Evolutionary conservation across 495 filamentous ascomycete species (phyloP).

Genomic region (Penicillium fimorum): DNA sequence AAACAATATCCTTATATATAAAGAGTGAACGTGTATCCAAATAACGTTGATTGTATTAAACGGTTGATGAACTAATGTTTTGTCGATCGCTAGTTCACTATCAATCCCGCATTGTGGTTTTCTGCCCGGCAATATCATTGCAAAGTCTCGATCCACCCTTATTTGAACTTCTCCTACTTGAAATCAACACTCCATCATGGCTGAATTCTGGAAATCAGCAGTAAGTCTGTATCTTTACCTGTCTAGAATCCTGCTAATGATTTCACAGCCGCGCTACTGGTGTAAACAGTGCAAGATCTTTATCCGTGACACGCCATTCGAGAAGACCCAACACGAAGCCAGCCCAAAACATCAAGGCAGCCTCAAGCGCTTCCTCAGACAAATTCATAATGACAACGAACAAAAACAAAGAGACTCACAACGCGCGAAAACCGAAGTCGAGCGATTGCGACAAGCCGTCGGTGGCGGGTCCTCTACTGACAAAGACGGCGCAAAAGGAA

Average conservation of each 20-base stretch:
- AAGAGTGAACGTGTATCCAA: too few relatives aligned
- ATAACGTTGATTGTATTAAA: too few relatives aligned
- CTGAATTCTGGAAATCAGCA: conserved; percentile 99
- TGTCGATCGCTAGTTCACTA: too few relatives aligned
- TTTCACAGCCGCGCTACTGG: conserved; percentile 75
- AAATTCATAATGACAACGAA: conserved; percentile 80
- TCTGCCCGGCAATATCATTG: background rate
- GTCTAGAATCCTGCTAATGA: conserved; percentile 1
- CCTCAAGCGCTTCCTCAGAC: conserved; percentile 85
- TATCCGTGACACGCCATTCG: conserved; percentile 89
- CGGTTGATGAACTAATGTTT: too few relatives aligned
- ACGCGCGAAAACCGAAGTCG: conserved; percentile 80
- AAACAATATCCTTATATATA: too few relatives aligned
- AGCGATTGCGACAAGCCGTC: conserved; percentile 77
- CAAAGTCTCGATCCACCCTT: background rate
- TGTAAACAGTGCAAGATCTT: conserved; percentile 95
- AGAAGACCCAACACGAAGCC: conserved; percentile 85
- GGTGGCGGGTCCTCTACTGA: conserved; percentile 37
- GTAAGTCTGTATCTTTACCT: conserved; percentile 34
- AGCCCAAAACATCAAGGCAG: conserved; percentile 83
- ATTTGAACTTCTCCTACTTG: background rate
- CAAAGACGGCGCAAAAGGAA: conserved; percentile 24
- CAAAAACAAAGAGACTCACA: conserved; percentile 74
- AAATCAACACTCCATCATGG: conserved; percentile 53
- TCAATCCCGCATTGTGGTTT: background rate